These are phyloP conservation scores for Agaricus bisporus DNA, from an alignment of 768 basidiomycete genomes.

Conservation along the genomic window DNA sequence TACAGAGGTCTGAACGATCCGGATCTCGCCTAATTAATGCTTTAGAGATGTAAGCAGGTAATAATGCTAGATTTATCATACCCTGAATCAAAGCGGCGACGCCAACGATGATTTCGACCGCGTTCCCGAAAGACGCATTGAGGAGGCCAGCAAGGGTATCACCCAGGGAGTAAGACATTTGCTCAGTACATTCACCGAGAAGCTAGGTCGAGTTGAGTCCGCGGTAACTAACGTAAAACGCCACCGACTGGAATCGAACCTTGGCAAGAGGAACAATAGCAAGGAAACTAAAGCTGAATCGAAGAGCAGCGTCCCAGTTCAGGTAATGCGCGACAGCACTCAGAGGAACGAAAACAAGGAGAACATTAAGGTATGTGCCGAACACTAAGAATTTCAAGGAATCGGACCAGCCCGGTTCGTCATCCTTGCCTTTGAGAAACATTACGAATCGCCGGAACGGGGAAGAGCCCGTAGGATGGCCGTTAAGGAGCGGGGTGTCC, in stretches of 20 bases:
- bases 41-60: slow-evolving; percentile 9
- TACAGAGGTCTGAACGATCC: slow-evolving; percentile 89
- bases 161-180: slow-evolving; percentile 71
- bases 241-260: slow-evolving; percentile 32
- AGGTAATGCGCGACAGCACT: slow-evolving; percentile 56
- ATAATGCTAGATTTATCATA: slow-evolving; percentile 19
- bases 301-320: slow-evolving; percentile 71
- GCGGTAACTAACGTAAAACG: not conserved
- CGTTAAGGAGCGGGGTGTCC: slow-evolving; percentile 39
- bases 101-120: slow-evolving; percentile 87
- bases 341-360: slow-evolving; percentile 78
- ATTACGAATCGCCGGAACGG: slow-evolving; percentile 28
- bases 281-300: slow-evolving; percentile 70
- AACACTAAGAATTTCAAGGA: slow-evolving; percentile 61
- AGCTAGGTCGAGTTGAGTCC: slow-evolving; percentile 33
- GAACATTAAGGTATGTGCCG: slow-evolving; percentile 64
- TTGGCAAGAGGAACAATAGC: slow-evolving; percentile 87
- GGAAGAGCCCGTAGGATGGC: slow-evolving; percentile 23
- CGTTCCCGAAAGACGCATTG: slow-evolving; percentile 81
- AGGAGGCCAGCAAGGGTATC: slow-evolving; percentile 83
- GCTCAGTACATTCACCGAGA: slow-evolving; percentile 78
- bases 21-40: slow-evolving; percentile 55
- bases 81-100: slow-evolving; percentile 79
- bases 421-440: slow-evolving; percentile 50
- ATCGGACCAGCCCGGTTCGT: slow-evolving; percentile 52